Percentiles rank a stretch among this genome's conserved stretches.
Conservation (phyloP, 2,329 filamentous ascomycete genomes). For the Colletotrichum kahawae region DNA sequence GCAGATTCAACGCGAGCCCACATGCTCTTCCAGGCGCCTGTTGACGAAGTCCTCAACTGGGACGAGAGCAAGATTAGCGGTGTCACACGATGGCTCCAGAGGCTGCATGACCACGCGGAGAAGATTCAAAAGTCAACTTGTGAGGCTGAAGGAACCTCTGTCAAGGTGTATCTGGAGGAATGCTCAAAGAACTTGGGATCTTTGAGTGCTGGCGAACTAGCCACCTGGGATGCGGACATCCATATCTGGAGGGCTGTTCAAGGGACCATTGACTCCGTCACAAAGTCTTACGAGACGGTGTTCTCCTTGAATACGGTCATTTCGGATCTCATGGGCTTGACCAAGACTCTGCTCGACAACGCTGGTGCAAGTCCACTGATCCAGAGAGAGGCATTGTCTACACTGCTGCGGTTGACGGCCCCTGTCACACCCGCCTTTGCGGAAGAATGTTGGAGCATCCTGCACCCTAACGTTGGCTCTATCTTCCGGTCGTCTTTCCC, state of each 20-base stretch:
- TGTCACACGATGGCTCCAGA: slow-evolving; percentile 79
- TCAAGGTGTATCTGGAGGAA: slow-evolving; percentile 41
- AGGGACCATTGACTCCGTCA: slow-evolving; percentile 69
- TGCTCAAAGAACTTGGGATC: slow-evolving; percentile 32
- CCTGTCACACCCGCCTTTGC: slow-evolving; percentile 82
- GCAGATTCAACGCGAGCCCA: slow-evolving; percentile 86
- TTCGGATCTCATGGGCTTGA: slow-evolving; percentile 82
- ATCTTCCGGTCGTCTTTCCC: slow-evolving; percentile 64
- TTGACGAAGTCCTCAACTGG: slow-evolving; percentile 86
- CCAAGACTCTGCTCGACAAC: slow-evolving; percentile 67
- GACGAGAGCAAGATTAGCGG: slow-evolving; percentile 83
- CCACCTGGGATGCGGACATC: slow-evolving; percentile 49
- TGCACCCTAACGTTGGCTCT: slow-evolving; percentile 46
- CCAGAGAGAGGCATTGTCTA: slow-evolving; percentile 52
- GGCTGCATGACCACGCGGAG: slow-evolving; percentile 65
- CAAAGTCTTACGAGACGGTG: slow-evolving; percentile 70
- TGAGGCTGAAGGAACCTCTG: not conserved
- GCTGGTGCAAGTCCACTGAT: slow-evolving; percentile 46
- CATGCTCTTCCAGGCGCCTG: slow-evolving; percentile 87
- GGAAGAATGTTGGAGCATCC: slow-evolving; percentile 77
- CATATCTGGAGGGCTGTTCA: slow-evolving; percentile 71
- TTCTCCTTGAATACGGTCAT: slow-evolving; percentile 84
- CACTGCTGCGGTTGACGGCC: slow-evolving; percentile 74
- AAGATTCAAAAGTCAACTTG: slow-evolving; percentile 26
- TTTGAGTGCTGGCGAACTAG: slow-evolving; percentile 29